Evolutionary conservation across 139 green algal species (phyloP), one percentile per base, ranked within the genome.

Genomic region (Asterochloris sp.): DNA sequence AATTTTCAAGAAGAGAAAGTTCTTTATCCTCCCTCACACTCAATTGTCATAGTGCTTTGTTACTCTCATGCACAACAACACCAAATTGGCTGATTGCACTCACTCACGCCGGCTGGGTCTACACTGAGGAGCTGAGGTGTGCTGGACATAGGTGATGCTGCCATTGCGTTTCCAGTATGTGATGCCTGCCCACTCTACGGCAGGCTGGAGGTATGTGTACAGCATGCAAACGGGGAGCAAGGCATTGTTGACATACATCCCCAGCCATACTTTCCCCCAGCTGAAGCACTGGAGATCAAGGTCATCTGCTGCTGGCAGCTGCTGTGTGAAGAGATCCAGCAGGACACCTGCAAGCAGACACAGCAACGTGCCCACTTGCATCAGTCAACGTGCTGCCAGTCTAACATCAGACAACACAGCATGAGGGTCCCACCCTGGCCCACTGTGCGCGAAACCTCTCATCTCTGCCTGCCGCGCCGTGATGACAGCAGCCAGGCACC

Each of bases 161-260:
- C 76, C 76, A 26, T 69, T 69, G 6, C 60, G 12, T 69, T 86
- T 86, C 28, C 60, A 66, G 38, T 94, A 94, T 29, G 54, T 60
- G 15, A 92, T 85, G 12, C 90, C 90, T 28, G 83, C 76, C 89
- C 90, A 89, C 23, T 78, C 85, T 64, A 93, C 64, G 21, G 69
- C 17, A 77, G 66, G 29, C 13, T 61, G 84, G 4, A 85, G 0
- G 27, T 87, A 88, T 12, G 87, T 92, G 84, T 90, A 90, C 12
- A 83, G 38, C 17, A 88, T 85, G 81, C 88, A 91, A 4, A 88
- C 16, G 0, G 86, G 89, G 77, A 90, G 81, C 12, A 90, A 77
- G 23, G 84, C 64, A 66, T 89, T 87, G 14, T 62, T 80, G 13
- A 89, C 17, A 24, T 75, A 74, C n/a, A 87, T 84, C 0, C 64